Conservation (phyloP, 176 grass and related monocot genomes). For the Panicum miliaceum region DNA sequence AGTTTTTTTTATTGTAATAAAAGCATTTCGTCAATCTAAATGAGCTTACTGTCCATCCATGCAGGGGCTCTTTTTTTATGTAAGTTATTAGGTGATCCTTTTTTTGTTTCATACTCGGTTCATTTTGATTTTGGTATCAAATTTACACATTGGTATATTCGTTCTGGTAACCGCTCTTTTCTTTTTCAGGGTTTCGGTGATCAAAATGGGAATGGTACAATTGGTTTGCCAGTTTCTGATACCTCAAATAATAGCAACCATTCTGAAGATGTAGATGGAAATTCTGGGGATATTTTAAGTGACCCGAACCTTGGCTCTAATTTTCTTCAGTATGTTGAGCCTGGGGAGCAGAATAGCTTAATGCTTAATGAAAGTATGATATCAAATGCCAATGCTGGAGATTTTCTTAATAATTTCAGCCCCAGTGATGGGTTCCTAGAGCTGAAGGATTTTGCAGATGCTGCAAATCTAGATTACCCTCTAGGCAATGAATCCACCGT, state of each 20-base stretch:
- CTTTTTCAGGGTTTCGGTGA: conserved; percentile 46
- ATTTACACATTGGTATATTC: background rate
- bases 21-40: conserved; percentile 11
- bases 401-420: conserved; percentile 40
- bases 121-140: conserved; percentile 29
- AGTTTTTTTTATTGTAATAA: background rate
- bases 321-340: conserved; percentile 48
- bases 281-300: conserved; percentile 63
- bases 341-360: conserved; percentile 34
- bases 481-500: conserved; percentile 46
- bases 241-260: conserved; percentile 46
- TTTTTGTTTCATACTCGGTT: conserved; percentile 20
- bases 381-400: conserved; percentile 38
- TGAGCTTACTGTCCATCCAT: background rate
- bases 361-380: conserved; percentile 31
- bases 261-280: conserved; percentile 50
- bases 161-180: conserved; percentile 26
- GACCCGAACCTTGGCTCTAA: conserved; percentile 58
- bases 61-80: background rate
- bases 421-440: conserved; percentile 70
- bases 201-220: conserved; percentile 46
- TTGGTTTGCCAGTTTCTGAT: conserved; percentile 41
- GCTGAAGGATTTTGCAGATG: conserved; percentile 77
- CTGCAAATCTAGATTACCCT: conserved; percentile 40
- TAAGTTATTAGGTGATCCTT: conserved; percentile 21